phyloP scores from a whole-genome alignment of 2,329 filamentous ascomycete species.

The Fusarium bactridioides region DNA sequence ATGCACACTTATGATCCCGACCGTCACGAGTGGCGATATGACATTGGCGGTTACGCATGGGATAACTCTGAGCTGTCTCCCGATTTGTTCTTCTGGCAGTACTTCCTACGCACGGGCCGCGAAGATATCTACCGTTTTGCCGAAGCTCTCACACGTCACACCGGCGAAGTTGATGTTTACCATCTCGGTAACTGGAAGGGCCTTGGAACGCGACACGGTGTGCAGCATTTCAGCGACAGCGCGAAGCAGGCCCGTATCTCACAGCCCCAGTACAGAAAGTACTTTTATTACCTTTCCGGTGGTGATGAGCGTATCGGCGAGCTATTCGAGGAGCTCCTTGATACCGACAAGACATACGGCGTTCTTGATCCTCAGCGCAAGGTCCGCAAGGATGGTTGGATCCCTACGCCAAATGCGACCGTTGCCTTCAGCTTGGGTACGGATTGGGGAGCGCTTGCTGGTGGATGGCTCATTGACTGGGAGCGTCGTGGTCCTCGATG shows the following conservation, averaged over 20 bases:
- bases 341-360: conserved; percentile 61
- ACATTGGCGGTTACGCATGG: conserved; percentile 71
- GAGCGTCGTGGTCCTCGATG: conserved; percentile 63
- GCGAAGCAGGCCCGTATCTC: conserved; percentile 70
- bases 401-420: conserved; percentile 51
- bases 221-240: conserved; percentile 68
- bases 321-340: conserved; percentile 58
- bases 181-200: conserved; percentile 66
- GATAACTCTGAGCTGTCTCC: conserved; percentile 71
- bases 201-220: conserved; percentile 68
- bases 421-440: conserved; percentile 63
- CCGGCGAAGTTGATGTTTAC: conserved; percentile 69
- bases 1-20: conserved; percentile 69
- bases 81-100: conserved; percentile 69
- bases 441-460: conserved; percentile 66
- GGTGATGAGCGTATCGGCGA: conserved; percentile 67
- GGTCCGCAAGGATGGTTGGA: conserved; percentile 61
- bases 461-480: conserved; percentile 67
- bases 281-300: conserved; percentile 63
- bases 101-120: conserved; percentile 66
- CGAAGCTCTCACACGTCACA: conserved; percentile 66
- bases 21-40: conserved; percentile 68
- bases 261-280: conserved; percentile 61
- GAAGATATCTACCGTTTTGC: conserved; percentile 66
- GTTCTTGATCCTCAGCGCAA: conserved; percentile 66